A percentile compares a stretch with the other conserved stretches of the same genome.
Evolutionary conservation across 345 rosid genomes (phyloP).

Genomic region (Eucalyptus pauciflora): DNA sequence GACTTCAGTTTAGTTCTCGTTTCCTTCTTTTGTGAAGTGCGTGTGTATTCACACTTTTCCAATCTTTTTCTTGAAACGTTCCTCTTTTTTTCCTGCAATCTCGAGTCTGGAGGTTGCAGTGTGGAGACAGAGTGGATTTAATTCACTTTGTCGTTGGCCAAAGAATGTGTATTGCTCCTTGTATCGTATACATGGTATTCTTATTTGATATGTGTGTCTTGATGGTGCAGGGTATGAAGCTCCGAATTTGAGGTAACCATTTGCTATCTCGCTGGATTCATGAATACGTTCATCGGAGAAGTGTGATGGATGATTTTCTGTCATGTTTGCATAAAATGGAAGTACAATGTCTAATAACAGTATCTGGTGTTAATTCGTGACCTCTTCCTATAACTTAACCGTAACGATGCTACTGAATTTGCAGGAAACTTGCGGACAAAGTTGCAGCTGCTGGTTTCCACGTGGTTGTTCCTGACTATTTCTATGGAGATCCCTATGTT

Average conservation of each 20-base stretch:
- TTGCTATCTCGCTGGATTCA: background rate
- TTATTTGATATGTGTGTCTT: background rate
- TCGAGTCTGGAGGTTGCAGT: no score
- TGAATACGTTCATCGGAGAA: background rate
- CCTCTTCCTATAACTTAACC: background rate
- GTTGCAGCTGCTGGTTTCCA: conserved; percentile 3
- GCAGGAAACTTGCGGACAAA: background rate
- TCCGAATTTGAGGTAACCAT: conserved; percentile 59
- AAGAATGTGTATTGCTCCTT: background rate
- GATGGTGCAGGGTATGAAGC: conserved; percentile 59
- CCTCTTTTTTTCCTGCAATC: no score
- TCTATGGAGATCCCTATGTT: conserved; percentile 46
- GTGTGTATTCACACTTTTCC: background rate
- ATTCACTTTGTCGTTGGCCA: background rate
- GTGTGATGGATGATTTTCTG: background rate
- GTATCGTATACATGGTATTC: background rate
- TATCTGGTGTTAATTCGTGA: background rate
- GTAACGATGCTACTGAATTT: background rate
- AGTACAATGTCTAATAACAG: background rate
- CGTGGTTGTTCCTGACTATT: conserved; percentile 61
- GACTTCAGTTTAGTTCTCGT: no score
- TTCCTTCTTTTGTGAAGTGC: no score
- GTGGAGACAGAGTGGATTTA: background rate
- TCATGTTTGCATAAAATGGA: no score
- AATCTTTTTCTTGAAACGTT: no score